Evolutionary conservation across 2,329 filamentous ascomycete species (phyloP).

Genomic region (Beauveria australis): DNA sequence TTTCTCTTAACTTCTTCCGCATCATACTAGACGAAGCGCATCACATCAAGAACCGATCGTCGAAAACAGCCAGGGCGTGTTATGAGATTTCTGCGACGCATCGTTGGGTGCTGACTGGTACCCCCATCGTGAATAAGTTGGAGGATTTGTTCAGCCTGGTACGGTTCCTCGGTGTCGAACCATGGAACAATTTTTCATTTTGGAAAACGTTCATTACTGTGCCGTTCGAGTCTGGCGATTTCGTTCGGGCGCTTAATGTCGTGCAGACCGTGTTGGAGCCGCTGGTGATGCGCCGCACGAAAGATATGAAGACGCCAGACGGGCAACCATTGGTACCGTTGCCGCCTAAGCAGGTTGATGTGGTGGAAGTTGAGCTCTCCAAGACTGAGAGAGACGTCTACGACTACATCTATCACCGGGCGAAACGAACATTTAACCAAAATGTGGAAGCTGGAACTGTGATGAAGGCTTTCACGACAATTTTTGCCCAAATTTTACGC

Average conservation of each 20-base stretch:
- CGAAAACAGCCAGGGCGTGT: constrained; percentile 91
- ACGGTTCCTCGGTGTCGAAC: constrained; percentile 86
- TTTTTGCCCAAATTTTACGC: constrained; percentile 91
- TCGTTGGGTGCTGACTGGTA: constrained; percentile 89
- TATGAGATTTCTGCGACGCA: constrained; percentile 81
- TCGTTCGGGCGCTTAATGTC: constrained; percentile 86
- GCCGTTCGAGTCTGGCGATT: constrained; percentile 92
- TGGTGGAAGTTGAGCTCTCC: constrained; percentile 81
- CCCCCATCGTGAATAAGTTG: constrained; percentile 90
- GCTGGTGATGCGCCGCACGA: constrained; percentile 87
- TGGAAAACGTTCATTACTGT: constrained; percentile 99
- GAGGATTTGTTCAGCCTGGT: constrained; percentile 93
- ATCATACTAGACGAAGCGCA: constrained; percentile 95
- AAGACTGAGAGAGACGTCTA: constrained; percentile 84
- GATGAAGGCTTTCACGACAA: constrained; percentile 91
- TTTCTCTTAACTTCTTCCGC: constrained; percentile 89
- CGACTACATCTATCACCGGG: constrained; percentile 76
- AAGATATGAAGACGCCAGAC: constrained; percentile 94
- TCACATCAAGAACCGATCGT: constrained; percentile 80
- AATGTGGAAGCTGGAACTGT: constrained; percentile 89
- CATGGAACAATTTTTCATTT: constrained; percentile 98
- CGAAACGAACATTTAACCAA: constrained; percentile 73
- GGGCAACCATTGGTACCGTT: constrained; percentile 69
- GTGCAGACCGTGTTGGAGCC: constrained; percentile 96
- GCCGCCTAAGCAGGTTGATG: constrained; percentile 71